A percentile compares a stretch with the other conserved stretches of the same genome.
Evolutionary conservation across 306 rosid species (phyloP).

Genomic region (Potentilla sterilis): DNA sequence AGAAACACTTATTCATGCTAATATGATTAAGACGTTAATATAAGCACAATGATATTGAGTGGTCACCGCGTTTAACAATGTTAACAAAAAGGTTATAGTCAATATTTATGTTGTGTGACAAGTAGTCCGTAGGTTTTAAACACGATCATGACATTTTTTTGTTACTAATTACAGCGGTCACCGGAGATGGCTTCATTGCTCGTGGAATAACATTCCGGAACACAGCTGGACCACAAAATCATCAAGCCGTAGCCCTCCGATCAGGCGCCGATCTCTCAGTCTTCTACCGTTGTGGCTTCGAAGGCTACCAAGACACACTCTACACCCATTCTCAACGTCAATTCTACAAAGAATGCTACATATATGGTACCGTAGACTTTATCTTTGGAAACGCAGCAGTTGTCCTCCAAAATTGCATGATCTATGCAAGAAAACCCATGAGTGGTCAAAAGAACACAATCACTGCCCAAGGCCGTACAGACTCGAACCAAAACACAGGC

Average conservation of each 20-base stretch:
- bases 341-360: conserved; percentile 54
- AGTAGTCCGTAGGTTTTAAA: not conserved
- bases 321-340: conserved; percentile 56
- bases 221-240: conserved; percentile 54
- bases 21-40: too few relatives aligned
- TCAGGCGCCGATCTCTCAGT: conserved; percentile 52
- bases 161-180: conserved; percentile 38
- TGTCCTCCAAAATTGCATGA: conserved; percentile 47
- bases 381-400: conserved; percentile 58
- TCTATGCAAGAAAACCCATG: conserved; percentile 46
- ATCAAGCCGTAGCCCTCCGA: conserved; percentile 61
- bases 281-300: conserved; percentile 51
- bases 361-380: conserved; percentile 56
- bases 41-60: too few relatives aligned
- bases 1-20: too few relatives aligned
- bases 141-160: not conserved
- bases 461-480: conserved; percentile 56
- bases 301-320: conserved; percentile 64
- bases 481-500: conserved; percentile 52
- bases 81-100: too few relatives aligned
- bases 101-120: too few relatives aligned
- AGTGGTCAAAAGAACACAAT: conserved; percentile 36
- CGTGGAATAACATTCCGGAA: conserved; percentile 53
- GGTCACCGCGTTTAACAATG: too few relatives aligned
- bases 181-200: conserved; percentile 50